Percentiles rank a stretch among this genome's conserved stretches.
Conservation (phyloP, 306 rosid genomes). For the Ceratonia siliqua region DNA sequence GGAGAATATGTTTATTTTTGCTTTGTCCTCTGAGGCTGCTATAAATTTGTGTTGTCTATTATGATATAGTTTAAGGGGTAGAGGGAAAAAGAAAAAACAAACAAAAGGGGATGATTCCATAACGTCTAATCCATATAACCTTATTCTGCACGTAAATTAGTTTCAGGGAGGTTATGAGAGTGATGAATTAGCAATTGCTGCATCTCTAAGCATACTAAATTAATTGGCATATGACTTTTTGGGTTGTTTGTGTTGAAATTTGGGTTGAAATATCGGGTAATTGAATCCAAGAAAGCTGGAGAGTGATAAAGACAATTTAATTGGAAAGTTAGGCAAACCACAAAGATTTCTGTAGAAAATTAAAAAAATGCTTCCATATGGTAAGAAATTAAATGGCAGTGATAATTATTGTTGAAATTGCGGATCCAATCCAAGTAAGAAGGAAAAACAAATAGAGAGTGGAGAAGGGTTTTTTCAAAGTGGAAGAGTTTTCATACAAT, state of each 20-base stretch:
- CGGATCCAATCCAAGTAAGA: background rate
- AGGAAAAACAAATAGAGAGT: background rate
- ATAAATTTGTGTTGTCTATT: background rate
- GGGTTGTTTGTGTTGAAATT: constrained; percentile 26
- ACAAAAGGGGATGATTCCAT: constrained; percentile 27
- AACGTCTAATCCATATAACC: constrained; percentile 17
- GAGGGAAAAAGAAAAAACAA: constrained; percentile 11
- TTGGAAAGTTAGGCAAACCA: constrained; percentile 38
- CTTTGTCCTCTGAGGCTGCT: constrained; percentile 30
- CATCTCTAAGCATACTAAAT: constrained; percentile 26
- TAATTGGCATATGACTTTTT: constrained; percentile 29
- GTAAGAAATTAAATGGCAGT: background rate
- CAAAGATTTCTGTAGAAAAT: background rate
- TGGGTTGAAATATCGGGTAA: no score
- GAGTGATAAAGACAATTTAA: constrained; percentile 32
- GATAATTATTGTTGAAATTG: background rate
- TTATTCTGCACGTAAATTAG: constrained; percentile 19
- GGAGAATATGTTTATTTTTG: constrained; percentile 10
- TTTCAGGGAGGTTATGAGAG: background rate
- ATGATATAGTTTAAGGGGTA: constrained; percentile 1
- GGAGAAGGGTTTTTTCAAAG: constrained; percentile 35
- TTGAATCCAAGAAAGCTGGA: constrained; percentile 54
- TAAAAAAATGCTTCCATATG: background rate
- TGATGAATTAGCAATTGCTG: constrained; percentile 27
- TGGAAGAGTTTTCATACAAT: constrained; percentile 44